Evolutionary conservation across 2,329 filamentous ascomycete species (phyloP).

Genomic region (Clonostachys chloroleuca): DNA sequence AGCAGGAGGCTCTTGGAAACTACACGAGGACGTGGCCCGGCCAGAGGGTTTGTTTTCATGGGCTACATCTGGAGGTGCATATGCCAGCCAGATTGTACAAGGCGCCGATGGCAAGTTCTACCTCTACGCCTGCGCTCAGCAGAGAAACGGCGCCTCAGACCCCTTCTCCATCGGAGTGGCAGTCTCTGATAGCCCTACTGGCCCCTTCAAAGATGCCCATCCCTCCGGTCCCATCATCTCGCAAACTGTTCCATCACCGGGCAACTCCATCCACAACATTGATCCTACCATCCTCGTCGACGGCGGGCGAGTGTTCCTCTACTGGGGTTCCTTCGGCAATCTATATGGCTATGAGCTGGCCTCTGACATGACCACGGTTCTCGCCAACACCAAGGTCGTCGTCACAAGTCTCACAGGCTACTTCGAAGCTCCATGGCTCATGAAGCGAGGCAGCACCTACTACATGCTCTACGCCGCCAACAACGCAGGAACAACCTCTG

Average conservation of each 20-base stretch:
- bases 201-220: slow-evolving; percentile 27
- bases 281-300: slow-evolving; percentile 29
- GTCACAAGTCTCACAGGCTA: slow-evolving; percentile 21
- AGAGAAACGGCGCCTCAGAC: slow-evolving; percentile 18
- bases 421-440: slow-evolving; percentile 32
- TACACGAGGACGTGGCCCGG: slow-evolving; percentile 19
- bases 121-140: slow-evolving; percentile 25
- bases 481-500: slow-evolving; percentile 24
- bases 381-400: slow-evolving; percentile 8
- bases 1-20: slow-evolving; percentile 21
- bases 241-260: slow-evolving; percentile 18
- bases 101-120: slow-evolving; percentile 26
- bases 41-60: slow-evolving; percentile 25
- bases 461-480: slow-evolving; percentile 33
- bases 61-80: slow-evolving; percentile 24
- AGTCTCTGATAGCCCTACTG: slow-evolving; percentile 22
- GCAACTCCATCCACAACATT: slow-evolving; percentile 31
- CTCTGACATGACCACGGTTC: slow-evolving; percentile 27
- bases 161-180: slow-evolving; percentile 30
- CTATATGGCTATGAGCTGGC: slow-evolving; percentile 24
- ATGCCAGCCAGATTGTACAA: slow-evolving; percentile 26
- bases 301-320: slow-evolving; percentile 25
- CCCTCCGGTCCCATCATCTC: slow-evolving; percentile 26
- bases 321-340: slow-evolving; percentile 29
- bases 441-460: slow-evolving; percentile 24